Percentiles rank a stretch among this genome's conserved stretches.
These are phyloP conservation scores for Pugionium dolabratum DNA, from an alignment of 345 rosid species.

Conservation along the genomic window DNA sequence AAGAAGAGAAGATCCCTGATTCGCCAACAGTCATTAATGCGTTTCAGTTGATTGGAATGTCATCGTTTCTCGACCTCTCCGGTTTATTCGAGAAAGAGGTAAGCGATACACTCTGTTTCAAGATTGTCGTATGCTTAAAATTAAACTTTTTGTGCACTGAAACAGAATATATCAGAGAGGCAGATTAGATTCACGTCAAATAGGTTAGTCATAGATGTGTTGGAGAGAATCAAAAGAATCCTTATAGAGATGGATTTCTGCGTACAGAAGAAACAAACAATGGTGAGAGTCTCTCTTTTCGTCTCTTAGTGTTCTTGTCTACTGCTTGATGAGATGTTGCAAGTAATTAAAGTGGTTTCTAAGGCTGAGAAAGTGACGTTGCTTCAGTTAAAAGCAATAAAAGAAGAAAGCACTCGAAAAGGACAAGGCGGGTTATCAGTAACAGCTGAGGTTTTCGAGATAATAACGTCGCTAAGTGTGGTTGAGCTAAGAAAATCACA, in stretches of 20 bases:
- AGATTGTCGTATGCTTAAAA: background rate
- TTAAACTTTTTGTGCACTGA: background rate
- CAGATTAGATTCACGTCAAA: constrained; percentile 78
- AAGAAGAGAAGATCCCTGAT: constrained; percentile 43
- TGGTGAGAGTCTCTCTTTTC: constrained; percentile 41
- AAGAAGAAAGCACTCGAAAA: constrained; percentile 46
- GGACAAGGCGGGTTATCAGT: constrained; percentile 48
- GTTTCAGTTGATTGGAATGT: constrained; percentile 93
- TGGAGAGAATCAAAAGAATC: constrained; percentile 59
- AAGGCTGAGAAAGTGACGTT: constrained; percentile 21
- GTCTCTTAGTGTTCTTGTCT: no score
- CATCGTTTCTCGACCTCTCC: constrained; percentile 80
- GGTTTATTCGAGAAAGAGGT: constrained; percentile 94
- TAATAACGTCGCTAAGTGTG: constrained; percentile 64
- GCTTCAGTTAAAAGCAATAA: constrained; percentile 66
- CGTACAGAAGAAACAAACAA: constrained; percentile 72
- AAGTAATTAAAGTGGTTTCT: background rate
- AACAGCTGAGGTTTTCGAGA: constrained; percentile 80
- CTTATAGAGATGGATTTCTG: constrained; percentile 76
- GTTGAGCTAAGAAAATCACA: constrained; percentile 70
- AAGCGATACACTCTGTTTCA: constrained; percentile 9
- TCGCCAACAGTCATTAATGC: constrained; percentile 69
- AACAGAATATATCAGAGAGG: constrained; percentile 77
- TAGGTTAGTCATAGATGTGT: constrained; percentile 58
- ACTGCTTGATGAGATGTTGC: background rate